Evolutionary conservation across 139 green algal genomes (phyloP).

Genomic region (Axilococcus clingmanii): DNA sequence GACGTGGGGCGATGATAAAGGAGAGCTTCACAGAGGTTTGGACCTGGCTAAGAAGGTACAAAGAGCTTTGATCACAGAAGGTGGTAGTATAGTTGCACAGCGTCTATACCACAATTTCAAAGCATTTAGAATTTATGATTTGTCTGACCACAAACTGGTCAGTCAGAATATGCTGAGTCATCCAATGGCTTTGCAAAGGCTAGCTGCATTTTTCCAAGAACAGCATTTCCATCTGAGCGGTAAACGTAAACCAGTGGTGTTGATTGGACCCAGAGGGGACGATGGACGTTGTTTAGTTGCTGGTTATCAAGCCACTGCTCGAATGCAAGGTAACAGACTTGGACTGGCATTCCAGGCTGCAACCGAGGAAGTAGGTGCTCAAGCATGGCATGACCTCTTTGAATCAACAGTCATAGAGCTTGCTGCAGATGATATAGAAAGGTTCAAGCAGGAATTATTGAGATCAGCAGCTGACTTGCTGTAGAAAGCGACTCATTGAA

Average conservation of each 20-base stretch:
- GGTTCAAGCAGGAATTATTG: conserved; percentile 31
- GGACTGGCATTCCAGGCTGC: conserved; percentile 23
- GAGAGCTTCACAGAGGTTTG: conserved; percentile 31
- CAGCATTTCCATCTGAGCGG: conserved; percentile 22
- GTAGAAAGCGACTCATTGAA: too few relatives aligned
- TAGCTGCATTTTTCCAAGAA: conserved; percentile 43
- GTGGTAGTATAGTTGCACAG: conserved; percentile 22
- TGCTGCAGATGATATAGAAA: conserved; percentile 14
- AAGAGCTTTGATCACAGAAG: conserved; percentile 36
- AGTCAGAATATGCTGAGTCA: conserved; percentile 29
- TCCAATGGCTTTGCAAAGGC: conserved; percentile 37
- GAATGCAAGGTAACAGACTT: conserved; percentile 21
- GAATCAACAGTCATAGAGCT: conserved; percentile 29
- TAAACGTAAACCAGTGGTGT: conserved; percentile 23
- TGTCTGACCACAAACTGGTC: conserved; percentile 27
- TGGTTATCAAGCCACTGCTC: conserved; percentile 19
- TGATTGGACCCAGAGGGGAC: conserved; percentile 13
- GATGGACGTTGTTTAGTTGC: conserved; percentile 22
- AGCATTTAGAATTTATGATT: conserved; percentile 31
- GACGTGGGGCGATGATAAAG: conserved; percentile 11
- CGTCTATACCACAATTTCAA: conserved; percentile 31
- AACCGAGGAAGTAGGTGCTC: conserved; percentile 16
- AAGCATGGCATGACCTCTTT: conserved; percentile 36
- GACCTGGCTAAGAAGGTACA: conserved; percentile 50
- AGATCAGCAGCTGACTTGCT: conserved; percentile 5